Base-by-base conservation (phyloP, 371 early-diverging fungal species). In the Funneliformis caledonium region DNA sequence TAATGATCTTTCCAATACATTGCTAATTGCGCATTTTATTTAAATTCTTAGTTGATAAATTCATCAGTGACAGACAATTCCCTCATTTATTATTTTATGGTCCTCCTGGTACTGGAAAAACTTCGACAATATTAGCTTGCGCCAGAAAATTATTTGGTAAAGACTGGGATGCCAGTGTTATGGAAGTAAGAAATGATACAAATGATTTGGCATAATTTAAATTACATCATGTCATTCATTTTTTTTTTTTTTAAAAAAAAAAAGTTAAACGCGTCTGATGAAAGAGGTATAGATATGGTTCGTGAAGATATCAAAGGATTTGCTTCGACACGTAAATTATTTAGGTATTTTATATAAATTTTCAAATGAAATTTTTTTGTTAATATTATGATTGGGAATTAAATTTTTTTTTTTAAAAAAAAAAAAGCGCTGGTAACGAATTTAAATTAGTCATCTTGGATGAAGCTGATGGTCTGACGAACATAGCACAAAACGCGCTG, bases 21-120 rank as follows among this genome's bases (percentile, higher is more conserved):
- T 14, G n/a, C 10, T 31, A 70, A 14, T 59, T 48, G 26, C 5
- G 37, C n/a, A 60, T n/a, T n/a, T 65, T 0, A 65, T 65, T 65
- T 10, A 31, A 10, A 56, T 33, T 0, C 59, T 12, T 81, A 92
- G 96, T 98, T 67, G 90, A 94, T 79, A 86, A 91, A 12, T 97
- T 97, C 84, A 96, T 97, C 78, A 94, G 96, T 56, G 90, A 93
- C 72, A 92, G 94, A 82, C 88, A 93, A 76, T 87, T 99, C n/a
- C 99, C 99, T n/a, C 99, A 99, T 84, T 88, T 99, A 82, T 88
- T 99, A 62, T 95, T 99, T 82, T 98, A 99, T 87, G 99, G 99
- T 2, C 98, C 99, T 42, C 98, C 99, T 5, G 98, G 98, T 75
- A 97, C 97, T 11, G 99, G 99, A 14, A 99, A 99, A 87, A 99